Conservation (phyloP, 345 rosid genomes). For the Linum lewisii region DNA sequence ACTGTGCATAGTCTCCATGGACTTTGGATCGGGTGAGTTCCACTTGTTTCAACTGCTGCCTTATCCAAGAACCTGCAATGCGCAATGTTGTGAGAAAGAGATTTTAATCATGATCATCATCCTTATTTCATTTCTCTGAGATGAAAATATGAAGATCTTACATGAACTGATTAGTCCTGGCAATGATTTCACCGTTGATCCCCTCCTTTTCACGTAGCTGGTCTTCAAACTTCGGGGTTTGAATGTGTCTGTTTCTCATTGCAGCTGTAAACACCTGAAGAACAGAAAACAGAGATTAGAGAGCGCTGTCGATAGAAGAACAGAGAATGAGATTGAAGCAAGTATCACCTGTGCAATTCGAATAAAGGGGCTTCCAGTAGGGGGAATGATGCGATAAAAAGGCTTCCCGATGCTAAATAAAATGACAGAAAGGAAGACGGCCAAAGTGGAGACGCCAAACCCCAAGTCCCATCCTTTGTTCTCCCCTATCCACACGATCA, state of each 20-base stretch:
- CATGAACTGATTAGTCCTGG: slow-evolving; percentile 45
- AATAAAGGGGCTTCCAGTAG: slow-evolving; percentile 37
- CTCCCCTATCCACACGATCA: slow-evolving; percentile 40
- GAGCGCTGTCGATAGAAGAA: no score
- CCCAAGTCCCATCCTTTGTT: slow-evolving; percentile 51
- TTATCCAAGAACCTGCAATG: slow-evolving; percentile 45
- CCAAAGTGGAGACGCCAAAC: slow-evolving; percentile 26
- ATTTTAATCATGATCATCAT: no score
- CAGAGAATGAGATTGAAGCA: no score
- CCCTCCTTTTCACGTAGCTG: slow-evolving; percentile 34
- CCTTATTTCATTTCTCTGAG: no score
- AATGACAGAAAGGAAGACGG: slow-evolving; percentile 23
- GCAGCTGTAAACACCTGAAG: slow-evolving; percentile 40
- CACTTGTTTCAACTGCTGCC: slow-evolving; percentile 31
- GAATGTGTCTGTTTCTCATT: slow-evolving; percentile 29
- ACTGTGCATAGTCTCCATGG: slow-evolving; percentile 50
- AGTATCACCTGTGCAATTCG: slow-evolving; percentile 36
- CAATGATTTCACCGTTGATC: slow-evolving; percentile 24
- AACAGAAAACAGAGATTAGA: not conserved
- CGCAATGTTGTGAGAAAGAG: no score
- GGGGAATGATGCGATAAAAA: slow-evolving; percentile 34
- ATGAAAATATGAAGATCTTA: no score
- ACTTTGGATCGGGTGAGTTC: slow-evolving; percentile 17
- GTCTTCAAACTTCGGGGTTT: slow-evolving; percentile 28
- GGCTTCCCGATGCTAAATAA: slow-evolving; percentile 38